Conservation (phyloP, 2,329 filamentous ascomycete genomes). For the Tolypocladium pustulatum region DNA sequence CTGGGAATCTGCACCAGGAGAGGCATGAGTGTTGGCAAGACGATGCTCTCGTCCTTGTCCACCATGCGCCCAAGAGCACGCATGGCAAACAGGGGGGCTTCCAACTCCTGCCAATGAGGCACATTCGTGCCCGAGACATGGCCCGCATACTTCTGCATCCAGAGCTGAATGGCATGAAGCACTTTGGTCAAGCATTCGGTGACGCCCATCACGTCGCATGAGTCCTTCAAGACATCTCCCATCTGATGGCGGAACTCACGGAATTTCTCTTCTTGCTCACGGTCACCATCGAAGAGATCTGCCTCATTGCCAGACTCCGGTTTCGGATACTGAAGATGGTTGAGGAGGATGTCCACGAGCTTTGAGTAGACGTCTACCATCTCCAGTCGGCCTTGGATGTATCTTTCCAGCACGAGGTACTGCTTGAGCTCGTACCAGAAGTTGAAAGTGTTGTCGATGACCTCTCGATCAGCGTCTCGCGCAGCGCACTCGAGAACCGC, state of each 20-base stretch:
- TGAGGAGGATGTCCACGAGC: slow-evolving; percentile 86
- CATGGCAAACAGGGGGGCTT: slow-evolving; percentile 91
- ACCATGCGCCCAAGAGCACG: slow-evolving; percentile 96
- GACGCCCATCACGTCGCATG: slow-evolving; percentile 91
- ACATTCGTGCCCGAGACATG: slow-evolving; percentile 66
- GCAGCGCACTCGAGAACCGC: slow-evolving; percentile 85
- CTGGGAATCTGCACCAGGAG: slow-evolving; percentile 88
- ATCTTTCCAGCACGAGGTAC: slow-evolving; percentile 83
- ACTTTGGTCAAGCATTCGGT: slow-evolving; percentile 86
- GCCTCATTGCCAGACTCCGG: slow-evolving; percentile 62
- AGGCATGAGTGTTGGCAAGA: slow-evolving; percentile 85
- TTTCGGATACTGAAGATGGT: slow-evolving; percentile 77
- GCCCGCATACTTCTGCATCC: slow-evolving; percentile 74
- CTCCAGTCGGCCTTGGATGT: slow-evolving; percentile 68
- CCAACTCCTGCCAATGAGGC: slow-evolving; percentile 91
- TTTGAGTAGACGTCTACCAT: slow-evolving; percentile 76
- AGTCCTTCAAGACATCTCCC: slow-evolving; percentile 95
- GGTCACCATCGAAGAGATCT: slow-evolving; percentile 90
- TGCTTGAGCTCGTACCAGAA: slow-evolving; percentile 99
- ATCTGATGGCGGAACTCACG: slow-evolving; percentile 93
- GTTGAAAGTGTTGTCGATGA: slow-evolving; percentile 85
- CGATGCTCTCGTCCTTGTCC: slow-evolving; percentile 72
- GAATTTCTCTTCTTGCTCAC: slow-evolving; percentile 94
- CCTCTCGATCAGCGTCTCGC: slow-evolving; percentile 79
- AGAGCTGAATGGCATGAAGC: slow-evolving; percentile 72